Base-by-base conservation (phyloP, 805 yeast genomes). In the Metschnikowia chrysomelidarum region DNA sequence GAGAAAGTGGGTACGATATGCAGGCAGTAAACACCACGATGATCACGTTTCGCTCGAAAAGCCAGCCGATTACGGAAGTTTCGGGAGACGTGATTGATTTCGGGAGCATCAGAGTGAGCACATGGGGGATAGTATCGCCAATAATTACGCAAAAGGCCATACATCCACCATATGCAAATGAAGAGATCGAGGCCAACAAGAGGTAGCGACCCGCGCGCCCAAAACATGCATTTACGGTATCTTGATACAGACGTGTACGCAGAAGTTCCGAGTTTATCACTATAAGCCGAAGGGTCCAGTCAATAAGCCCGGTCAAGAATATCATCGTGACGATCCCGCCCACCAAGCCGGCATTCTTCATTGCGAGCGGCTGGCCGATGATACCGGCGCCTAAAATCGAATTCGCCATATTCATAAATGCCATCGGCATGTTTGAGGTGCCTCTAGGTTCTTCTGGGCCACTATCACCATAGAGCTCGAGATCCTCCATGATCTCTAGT, bases 361-460 rank as follows among this genome's bases (percentile, higher is more conserved):
- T 77, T 0, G 97, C 96, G 46, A 80, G 83, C 2, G 98, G 95
- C 45, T 88, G 94, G 2, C 97, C 96, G 20, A 91, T 87, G 35
- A 91, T 86, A 6, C 98, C 98, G 0, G 98, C 97, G 0, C 98
- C 98, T 5, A 91, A 69, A 42, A 91, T 91, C 13, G 94, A 82
- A 59, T 89, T 89, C 7, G 96, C 95, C 95, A 89, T 88, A 60
- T 91, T 91, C 94, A 89, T 85, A 53, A 89, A 88, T 4, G 97
- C 97, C 87, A 83, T 83, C 39, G 73, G 75, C 72, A 89, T 70
- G 42, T 47, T 54, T 9, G 71, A 64, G 14, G 56, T 54, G 4
- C 69, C 71, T 14, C 45, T 37, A 5, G 32, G 24, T 13, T 8
- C 19, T 24, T 19, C 38, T 19, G 30, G 23, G 18, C 18, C 31